These are phyloP conservation scores for Pythium monospermum DNA, from an alignment of 352 stramenopile species.

Conservation along the genomic window DNA sequence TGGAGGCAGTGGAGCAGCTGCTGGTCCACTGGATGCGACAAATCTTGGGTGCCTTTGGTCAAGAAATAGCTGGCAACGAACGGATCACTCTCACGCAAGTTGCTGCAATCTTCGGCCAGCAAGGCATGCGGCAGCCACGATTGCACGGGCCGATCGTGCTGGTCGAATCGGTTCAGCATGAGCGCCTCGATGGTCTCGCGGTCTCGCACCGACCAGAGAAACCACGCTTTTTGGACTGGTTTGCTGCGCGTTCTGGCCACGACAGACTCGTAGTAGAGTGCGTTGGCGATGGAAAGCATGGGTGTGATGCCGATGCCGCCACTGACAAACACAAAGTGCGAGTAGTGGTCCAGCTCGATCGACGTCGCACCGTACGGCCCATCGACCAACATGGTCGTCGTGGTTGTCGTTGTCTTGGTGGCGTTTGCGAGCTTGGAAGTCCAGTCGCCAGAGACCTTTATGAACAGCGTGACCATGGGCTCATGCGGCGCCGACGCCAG, in stretches of 20 bases:
- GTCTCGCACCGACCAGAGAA: constrained; percentile 44
- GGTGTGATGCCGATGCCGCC: constrained; percentile 50
- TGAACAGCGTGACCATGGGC: constrained; percentile 60
- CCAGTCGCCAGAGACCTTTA: constrained; percentile 62
- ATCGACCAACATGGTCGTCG: constrained; percentile 42
- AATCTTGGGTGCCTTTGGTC: constrained; percentile 22
- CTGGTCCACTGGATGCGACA: constrained; percentile 25
- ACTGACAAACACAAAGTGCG: constrained; percentile 41
- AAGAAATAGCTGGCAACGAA: too few relatives aligned
- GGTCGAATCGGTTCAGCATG: too few relatives aligned
- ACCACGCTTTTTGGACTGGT: constrained; percentile 29
- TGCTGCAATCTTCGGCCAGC: too few relatives aligned
- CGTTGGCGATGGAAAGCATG: constrained; percentile 46
- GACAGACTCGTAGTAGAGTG: constrained; percentile 24
- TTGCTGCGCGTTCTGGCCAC: constrained; percentile 1
- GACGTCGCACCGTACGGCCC: constrained; percentile 41
- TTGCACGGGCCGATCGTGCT: too few relatives aligned
- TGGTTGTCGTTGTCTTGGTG: too few relatives aligned
- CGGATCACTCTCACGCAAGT: too few relatives aligned
- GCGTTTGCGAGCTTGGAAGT: constrained; percentile 44
- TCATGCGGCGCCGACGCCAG: constrained; percentile 73
- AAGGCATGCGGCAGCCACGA: too few relatives aligned
- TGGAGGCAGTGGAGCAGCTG: constrained; percentile 16
- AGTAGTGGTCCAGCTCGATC: constrained; percentile 47
- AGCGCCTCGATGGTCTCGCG: too few relatives aligned